A percentile compares a stretch with the other conserved stretches of the same genome.
phyloP scores from a whole-genome alignment of 2,329 filamentous ascomycete genomes.

The Remersonia thermophila region DNA sequence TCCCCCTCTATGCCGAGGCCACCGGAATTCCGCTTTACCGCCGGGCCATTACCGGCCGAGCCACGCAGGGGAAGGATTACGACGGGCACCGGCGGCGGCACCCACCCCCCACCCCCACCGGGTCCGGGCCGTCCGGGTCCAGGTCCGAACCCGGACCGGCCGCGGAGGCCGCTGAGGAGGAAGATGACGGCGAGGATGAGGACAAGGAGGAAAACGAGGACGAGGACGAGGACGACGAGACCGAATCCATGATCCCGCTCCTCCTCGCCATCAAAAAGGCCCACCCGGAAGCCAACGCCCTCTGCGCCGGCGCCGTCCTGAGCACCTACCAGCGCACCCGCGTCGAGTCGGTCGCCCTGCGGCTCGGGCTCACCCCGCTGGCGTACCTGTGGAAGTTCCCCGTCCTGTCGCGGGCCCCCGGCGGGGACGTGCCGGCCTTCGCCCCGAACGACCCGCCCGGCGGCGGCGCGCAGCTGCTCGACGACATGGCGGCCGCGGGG shows the following conservation, averaged over 20 bases:
- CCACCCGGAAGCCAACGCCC: constrained; percentile 72
- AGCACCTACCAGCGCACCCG: constrained; percentile 92
- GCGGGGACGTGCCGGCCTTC: too few relatives aligned
- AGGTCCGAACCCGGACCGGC: too few relatives aligned
- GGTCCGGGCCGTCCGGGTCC: neutral
- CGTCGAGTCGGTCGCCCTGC: constrained; percentile 81
- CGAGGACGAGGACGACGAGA: constrained; percentile 52
- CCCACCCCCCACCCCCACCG: neutral
- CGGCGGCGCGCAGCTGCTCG: constrained; percentile 47
- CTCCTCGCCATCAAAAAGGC: constrained; percentile 51
- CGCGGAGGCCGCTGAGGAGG: too few relatives aligned
- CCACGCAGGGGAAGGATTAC: constrained; percentile 65
- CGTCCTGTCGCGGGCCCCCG: constrained; percentile 43
- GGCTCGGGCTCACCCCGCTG: constrained; percentile 70
- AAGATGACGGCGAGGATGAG: neutral
- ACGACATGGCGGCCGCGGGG: constrained; percentile 67
- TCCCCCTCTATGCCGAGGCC: constrained; percentile 72
- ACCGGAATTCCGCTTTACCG: constrained; percentile 77
- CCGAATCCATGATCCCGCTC: constrained; percentile 71
- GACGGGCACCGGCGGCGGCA: constrained; percentile 6
- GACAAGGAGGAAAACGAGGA: constrained; percentile 13
- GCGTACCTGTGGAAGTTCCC: constrained; percentile 92
- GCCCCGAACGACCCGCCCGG: constrained; percentile 12
- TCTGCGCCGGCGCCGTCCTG: constrained; percentile 83
- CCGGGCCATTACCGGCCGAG: constrained; percentile 58